Percentiles rank a stretch among this genome's conserved stretches.
phyloP scores from a whole-genome alignment of 1,139 yeast species.

The Nakaseomyces delphensis region DNA sequence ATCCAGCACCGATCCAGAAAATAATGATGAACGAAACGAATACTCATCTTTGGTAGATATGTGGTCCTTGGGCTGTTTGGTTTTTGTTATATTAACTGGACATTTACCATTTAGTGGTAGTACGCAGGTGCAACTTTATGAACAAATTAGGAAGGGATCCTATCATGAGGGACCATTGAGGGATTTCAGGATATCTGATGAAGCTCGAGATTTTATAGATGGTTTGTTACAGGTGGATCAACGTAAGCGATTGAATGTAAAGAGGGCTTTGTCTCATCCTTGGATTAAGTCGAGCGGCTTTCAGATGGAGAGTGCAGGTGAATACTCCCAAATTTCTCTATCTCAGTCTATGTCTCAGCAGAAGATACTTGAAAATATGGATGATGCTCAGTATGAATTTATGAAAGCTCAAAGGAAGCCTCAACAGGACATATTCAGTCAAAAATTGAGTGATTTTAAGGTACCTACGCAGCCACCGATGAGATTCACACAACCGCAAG shows the following conservation, averaged over 20 bases:
- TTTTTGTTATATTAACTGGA: slow-evolving; percentile 82
- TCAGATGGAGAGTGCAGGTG: background rate
- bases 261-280: slow-evolving; percentile 60
- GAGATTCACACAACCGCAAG: slow-evolving; percentile 25
- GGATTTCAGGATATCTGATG: slow-evolving; percentile 53
- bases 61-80: slow-evolving; percentile 92
- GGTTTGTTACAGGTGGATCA: slow-evolving; percentile 71
- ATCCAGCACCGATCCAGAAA: slow-evolving; percentile 26
- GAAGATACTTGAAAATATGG: slow-evolving; percentile 44
- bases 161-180: slow-evolving; percentile 73
- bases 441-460: slow-evolving; percentile 25
- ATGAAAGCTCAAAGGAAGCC: slow-evolving; percentile 36
- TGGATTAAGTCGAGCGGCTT: slow-evolving; percentile 33
- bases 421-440: slow-evolving; percentile 14
- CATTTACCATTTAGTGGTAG: slow-evolving; percentile 91
- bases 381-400: slow-evolving; percentile 28
- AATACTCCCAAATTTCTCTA: slow-evolving; percentile 43
- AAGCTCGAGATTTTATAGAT: slow-evolving; percentile 61
- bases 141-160: slow-evolving; percentile 65
- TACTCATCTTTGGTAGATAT: slow-evolving; percentile 87
- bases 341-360: slow-evolving; percentile 70
- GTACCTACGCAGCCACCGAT: slow-evolving; percentile 32
- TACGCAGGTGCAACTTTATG: slow-evolving; percentile 77
- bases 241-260: slow-evolving; percentile 56
- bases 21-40: slow-evolving; percentile 32